Percentiles rank a stretch among this genome's conserved stretches.
Conservation (phyloP, 257 asterid genomes). For the Thymus quinquecostatus region DNA sequence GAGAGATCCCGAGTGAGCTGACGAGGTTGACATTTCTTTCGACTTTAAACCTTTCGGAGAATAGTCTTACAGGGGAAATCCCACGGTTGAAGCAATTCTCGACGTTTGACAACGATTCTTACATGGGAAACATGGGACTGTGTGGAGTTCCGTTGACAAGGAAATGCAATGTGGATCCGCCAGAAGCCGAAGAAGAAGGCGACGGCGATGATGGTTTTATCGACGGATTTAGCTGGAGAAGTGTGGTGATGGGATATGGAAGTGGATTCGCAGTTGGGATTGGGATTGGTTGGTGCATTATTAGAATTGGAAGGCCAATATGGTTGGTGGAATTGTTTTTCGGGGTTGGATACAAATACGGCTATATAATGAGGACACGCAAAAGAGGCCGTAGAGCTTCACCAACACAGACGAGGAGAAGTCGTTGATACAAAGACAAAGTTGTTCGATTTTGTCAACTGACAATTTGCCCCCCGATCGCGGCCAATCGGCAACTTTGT, state of each 20-base stretch:
- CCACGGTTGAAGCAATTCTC: slow-evolving; percentile 6
- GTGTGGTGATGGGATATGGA: not conserved
- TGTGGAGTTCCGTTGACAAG: slow-evolving; percentile 35
- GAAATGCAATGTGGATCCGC: not conserved
- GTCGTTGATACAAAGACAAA: not conserved
- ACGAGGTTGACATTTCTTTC: slow-evolving; percentile 23
- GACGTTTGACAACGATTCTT: slow-evolving; percentile 30
- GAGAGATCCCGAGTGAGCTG: slow-evolving; percentile 24
- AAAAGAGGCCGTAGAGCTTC: not conserved
- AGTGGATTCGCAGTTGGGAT: not conserved
- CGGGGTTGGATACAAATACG: not conserved
- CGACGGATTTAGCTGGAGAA: not conserved
- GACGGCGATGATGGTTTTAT: not conserved
- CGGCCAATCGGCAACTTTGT: too few species aligned
- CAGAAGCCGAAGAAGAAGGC: not conserved
- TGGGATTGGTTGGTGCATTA: not conserved
- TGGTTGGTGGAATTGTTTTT: not conserved
- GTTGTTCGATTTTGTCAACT: too few species aligned
- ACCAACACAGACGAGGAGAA: not conserved
- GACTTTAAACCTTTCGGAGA: slow-evolving; percentile 22
- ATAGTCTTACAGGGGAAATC: slow-evolving; percentile 21
- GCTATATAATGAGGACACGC: not conserved
- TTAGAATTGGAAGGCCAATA: not conserved
- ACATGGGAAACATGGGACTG: slow-evolving; percentile 18
- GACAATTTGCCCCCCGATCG: too few species aligned